Evolutionary conservation across 2,329 filamentous ascomycete species (phyloP), one percentile per base, ranked within the genome.

Genomic region (Bipolaris victoriae): DNA sequence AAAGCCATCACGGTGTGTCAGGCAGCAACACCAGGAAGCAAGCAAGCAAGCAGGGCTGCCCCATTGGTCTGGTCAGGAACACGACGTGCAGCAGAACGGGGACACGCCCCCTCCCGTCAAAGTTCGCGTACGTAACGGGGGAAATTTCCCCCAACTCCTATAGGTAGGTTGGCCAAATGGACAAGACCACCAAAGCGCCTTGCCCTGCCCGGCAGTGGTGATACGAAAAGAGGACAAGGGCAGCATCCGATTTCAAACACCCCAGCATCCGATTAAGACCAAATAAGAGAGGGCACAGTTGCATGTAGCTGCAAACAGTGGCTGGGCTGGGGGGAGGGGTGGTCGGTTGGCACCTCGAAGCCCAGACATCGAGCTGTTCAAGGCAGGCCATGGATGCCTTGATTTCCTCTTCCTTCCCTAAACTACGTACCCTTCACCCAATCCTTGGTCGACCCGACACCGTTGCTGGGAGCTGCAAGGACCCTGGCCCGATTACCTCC

Each of bases 391-490:
- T 31, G 29, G 10, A 24, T 16, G 24, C 22, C 43, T 33, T 20
- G 5, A 22, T n/a, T 13, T 15, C 15, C 13, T 18, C n/a, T 10
- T 11, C 37, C 15, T 18, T 18, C 37, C 37, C 37, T 18, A 39
- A 39, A 39, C n/a, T 16, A 39, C n/a, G 15, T 15, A 16, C 46
- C 46, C 46, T 37, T 49, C 33, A 39, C 35, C 35, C 33, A 49
- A 37, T 39, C 33, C 20, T 35, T 48, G 18, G 43, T 13, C 15
- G 18, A 20, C 33, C 46, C 20, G 33, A 44, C 24, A 24, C 36
- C 31, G 49, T 45, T 52, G 24, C 40, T 44, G 22, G 29, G 29
- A 45, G 40, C 41, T 16, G 31, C 40, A 37, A 40, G 40, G 37
- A 20, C 49, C 49, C 36, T 31, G 39, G 24, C 13, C 18, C 29